phyloP scores from a whole-genome alignment of 2,329 filamentous ascomycete species.

The Ophiognomonia clavigignenti-juglandacearum region DNA sequence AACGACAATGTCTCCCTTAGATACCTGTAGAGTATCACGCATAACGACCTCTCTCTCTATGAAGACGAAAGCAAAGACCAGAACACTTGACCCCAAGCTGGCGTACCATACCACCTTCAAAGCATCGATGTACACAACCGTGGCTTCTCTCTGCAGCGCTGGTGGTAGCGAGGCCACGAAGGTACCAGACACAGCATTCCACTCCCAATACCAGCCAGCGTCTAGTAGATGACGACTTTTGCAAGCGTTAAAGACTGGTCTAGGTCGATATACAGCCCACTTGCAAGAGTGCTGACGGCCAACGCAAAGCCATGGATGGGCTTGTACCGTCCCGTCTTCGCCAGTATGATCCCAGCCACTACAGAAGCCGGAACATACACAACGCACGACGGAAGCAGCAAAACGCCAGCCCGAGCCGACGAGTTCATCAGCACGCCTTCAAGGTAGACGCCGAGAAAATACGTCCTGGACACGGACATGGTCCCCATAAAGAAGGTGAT shows the following conservation, averaged over 20 bases:
- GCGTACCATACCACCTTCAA: background rate
- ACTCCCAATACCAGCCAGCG: background rate
- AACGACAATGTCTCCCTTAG: too few relatives aligned
- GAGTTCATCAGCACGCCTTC: conserved; percentile 31
- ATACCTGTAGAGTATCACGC: too few relatives aligned
- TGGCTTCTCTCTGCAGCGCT: background rate
- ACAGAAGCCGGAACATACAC: conserved; percentile 18
- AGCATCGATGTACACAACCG: background rate
- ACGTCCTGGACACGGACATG: conserved; percentile 30
- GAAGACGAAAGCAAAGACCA: background rate
- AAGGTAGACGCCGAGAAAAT: conserved; percentile 40
- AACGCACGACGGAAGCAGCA: conserved; percentile 21
- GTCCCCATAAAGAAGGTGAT: conserved; percentile 33
- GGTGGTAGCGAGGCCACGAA: background rate
- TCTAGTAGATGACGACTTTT: background rate
- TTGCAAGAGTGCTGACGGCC: background rate
- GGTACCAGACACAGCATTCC: background rate
- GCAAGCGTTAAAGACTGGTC: background rate
- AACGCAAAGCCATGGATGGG: conserved; percentile 20
- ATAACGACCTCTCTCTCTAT: conserved; percentile 1
- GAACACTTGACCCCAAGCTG: background rate
- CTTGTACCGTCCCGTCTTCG: conserved; percentile 22
- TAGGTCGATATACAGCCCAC: conserved; percentile 2
- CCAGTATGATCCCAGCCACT: conserved; percentile 21
- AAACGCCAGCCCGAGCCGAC: conserved; percentile 25